These are phyloP conservation scores for Saccharomyces jurei DNA, from an alignment of 805 yeast genomes.

Conservation along the genomic window DNA sequence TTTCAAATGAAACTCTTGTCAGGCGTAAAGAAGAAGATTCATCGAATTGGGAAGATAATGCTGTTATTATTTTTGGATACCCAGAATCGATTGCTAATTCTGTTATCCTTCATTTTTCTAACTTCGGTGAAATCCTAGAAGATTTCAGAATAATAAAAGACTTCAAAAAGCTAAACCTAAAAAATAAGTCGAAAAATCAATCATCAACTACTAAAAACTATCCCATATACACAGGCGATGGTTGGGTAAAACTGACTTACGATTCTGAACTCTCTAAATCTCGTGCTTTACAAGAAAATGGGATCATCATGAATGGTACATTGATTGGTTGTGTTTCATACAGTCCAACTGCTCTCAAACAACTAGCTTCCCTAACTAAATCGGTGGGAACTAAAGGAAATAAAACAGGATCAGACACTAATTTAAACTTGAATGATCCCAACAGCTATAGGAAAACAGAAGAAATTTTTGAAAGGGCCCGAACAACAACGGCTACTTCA, in stretches of 20 bases:
- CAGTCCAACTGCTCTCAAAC: constrained; percentile 51
- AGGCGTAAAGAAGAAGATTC: constrained; percentile 1
- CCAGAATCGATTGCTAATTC: constrained; percentile 64
- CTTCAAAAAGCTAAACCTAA: neutral
- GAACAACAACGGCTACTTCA: neutral
- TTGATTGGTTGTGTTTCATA: constrained; percentile 65
- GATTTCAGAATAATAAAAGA: constrained; percentile 46
- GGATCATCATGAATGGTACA: constrained; percentile 57
- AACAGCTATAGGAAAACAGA: neutral
- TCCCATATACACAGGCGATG: constrained; percentile 77
- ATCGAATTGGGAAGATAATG: constrained; percentile 36
- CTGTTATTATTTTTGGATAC: constrained; percentile 83
- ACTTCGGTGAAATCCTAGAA: constrained; percentile 74
- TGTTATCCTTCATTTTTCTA: constrained; percentile 64
- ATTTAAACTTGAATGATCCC: constrained; percentile 11
- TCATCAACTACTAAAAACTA: constrained; percentile 23
- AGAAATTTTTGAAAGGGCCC: neutral
- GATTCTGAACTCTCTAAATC: constrained; percentile 65
- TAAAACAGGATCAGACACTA: constrained; percentile 14
- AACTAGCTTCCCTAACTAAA: constrained; percentile 36
- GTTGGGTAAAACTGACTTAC: constrained; percentile 89
- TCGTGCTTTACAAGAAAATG: constrained; percentile 81
- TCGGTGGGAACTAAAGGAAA: constrained; percentile 11
- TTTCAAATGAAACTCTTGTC: constrained; percentile 2
- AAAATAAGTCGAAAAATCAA: neutral